Evolutionary conservation across 2,329 filamentous ascomycete genomes (phyloP), one percentile per base, ranked within the genome.

Genomic region (Aureobasidium musti): DNA sequence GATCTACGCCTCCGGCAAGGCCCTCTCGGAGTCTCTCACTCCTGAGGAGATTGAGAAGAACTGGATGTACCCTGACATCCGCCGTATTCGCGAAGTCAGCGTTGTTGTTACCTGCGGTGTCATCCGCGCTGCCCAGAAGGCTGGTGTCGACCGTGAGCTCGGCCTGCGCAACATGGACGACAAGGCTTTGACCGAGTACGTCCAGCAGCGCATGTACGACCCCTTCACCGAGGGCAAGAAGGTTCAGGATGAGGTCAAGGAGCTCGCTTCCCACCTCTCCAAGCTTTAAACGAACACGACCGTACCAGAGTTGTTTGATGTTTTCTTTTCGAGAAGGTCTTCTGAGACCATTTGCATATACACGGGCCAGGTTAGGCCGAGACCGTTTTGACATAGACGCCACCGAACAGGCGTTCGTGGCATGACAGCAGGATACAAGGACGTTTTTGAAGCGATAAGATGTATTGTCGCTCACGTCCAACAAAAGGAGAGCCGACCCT

Each of bases 1-100:
- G 95, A 92, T 99, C 75, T 98, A 98, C 81, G 92, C 91, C 59
- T 94, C 93, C 37, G 95, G 92, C 33, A 89, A 89, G 47, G 89
- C 92, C 5, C 86, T 98, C 23, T 86, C 91, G 19, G 87, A 87
- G 67, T 88, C 90, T 39, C 85, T 99, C 68, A 92, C 89, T 69
- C 83, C 87, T 45, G 89, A 95, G 69, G 95, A 99, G 82, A 82
- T 92, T 73, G 86, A 89, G 66, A 87, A 89, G 76, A 91, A 92
- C 65, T 88, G 96, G 76, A 89, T 98, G 74, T 98, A 99, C 82
- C 95, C 92, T 14, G 87, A 89, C 76, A 91, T 99, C 75, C 88
- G 91, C 78, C 90, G 95, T 69, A 96, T 99, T 71, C 88, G 95
- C 52, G 92, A 97, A 37, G 93, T 96, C 68, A 94, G 89, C 75